A percentile compares a stretch with the other conserved stretches of the same genome.
Conservation (phyloP, 495 filamentous ascomycete genomes). For the Penicillium canariense region DNA sequence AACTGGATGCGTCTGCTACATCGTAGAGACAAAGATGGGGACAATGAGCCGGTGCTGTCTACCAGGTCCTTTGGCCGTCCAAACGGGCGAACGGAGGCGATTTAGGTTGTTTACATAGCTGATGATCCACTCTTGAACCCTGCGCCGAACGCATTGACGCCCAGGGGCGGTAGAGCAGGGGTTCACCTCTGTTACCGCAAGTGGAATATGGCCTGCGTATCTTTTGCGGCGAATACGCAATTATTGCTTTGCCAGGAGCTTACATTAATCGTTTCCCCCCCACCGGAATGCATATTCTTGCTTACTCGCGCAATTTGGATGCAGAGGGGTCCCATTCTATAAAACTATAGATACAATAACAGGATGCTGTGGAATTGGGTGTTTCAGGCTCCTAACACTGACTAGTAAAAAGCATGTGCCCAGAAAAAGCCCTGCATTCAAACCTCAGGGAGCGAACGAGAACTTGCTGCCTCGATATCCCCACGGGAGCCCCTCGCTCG, state of each 20-base stretch:
- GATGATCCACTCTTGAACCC: neutral
- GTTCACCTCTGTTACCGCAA: too few species aligned
- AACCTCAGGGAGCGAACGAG: neutral
- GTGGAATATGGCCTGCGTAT: neutral
- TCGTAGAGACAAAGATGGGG: neutral
- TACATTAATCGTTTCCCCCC: too few species aligned
- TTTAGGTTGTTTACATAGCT: neutral
- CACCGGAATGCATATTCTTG: too few species aligned
- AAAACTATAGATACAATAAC: too few species aligned
- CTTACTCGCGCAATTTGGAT: too few species aligned
- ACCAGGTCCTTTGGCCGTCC: neutral
- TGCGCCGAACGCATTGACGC: neutral
- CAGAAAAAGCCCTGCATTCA: neutral
- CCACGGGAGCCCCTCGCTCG: neutral
- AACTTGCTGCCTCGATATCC: neutral
- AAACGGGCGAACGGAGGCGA: too few species aligned
- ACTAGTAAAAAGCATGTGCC: neutral
- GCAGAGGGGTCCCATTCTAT: too few species aligned
- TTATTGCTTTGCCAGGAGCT: neutral
- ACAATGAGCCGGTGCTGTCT: neutral
- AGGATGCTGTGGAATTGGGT: too few species aligned
- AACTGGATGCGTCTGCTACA: neutral
- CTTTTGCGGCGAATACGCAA: neutral
- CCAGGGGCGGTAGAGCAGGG: too few species aligned
- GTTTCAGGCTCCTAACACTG: neutral